Conservation (phyloP, 2,329 filamentous ascomycete genomes). For the Bipolaris victoriae region DNA sequence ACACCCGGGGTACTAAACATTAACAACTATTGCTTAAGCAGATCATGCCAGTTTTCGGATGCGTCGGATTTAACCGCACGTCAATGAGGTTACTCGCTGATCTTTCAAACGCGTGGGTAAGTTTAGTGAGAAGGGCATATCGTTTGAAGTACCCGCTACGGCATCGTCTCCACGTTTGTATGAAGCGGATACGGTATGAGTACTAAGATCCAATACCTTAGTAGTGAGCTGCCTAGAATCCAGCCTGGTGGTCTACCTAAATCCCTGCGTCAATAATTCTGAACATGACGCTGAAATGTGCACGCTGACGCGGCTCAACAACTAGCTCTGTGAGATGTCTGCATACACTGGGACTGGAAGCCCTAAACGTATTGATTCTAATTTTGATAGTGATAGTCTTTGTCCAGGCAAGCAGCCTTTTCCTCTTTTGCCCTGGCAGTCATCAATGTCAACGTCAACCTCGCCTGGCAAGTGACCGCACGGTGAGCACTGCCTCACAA, state of each 20-base stretch:
- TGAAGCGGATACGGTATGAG: conserved; percentile 59
- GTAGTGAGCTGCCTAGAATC: conserved; percentile 59
- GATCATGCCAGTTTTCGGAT: conserved; percentile 64
- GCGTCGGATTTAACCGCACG: neutral
- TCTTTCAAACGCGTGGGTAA: conserved; percentile 29
- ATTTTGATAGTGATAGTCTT: too few species aligned
- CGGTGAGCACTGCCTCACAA: conserved; percentile 59
- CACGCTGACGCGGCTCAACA: conserved; percentile 63
- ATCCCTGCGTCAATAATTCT: conserved; percentile 61
- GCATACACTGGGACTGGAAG: conserved; percentile 56
- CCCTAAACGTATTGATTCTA: conserved; percentile 56
- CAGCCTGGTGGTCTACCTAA: conserved; percentile 59
- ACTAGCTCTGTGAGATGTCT: conserved; percentile 49
- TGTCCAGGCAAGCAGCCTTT: neutral
- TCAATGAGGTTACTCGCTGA: neutral
- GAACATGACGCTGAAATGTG: conserved; percentile 62
- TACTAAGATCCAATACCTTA: conserved; percentile 61
- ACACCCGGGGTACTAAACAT: conserved; percentile 62
- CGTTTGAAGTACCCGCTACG: conserved; percentile 63
- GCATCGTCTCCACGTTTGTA: conserved; percentile 63
- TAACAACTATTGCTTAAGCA: conserved; percentile 55
- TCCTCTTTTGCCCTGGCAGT: conserved; percentile 3
- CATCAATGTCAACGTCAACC: conserved; percentile 61
- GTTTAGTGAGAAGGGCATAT: conserved; percentile 45
- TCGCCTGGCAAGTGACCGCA: conserved; percentile 61